phyloP scores from a whole-genome alignment of 2,329 filamentous ascomycete species.

The Aureobasidium sp. region DNA sequence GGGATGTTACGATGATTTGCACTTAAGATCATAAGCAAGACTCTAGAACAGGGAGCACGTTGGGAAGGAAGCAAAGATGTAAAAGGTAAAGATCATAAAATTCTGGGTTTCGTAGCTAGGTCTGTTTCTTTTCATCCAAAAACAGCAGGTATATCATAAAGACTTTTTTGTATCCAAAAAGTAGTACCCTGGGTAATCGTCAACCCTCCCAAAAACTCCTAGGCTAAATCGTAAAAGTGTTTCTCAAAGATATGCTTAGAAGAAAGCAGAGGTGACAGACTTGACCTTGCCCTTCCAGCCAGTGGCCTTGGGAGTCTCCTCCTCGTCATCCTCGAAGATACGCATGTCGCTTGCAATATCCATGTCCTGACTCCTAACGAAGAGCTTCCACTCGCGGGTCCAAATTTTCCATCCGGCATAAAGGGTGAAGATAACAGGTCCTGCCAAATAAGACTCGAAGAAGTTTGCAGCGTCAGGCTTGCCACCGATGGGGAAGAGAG shows the following conservation, averaged over 20 bases:
- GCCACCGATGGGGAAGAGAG: conserved; percentile 12
- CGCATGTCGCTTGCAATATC: conserved; percentile 16
- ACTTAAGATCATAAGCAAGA: too few species aligned
- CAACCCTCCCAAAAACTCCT: not conserved
- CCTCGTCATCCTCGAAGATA: not conserved
- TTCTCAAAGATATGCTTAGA: not conserved
- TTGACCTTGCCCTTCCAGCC: not conserved
- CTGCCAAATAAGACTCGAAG: conserved; percentile 19
- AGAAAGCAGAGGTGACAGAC: not conserved
- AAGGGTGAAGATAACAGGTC: conserved; percentile 16
- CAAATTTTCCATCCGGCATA: conserved; percentile 18
- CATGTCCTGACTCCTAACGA: conserved; percentile 15
- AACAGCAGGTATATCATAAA: conserved; percentile 3
- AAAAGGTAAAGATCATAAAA: too few species aligned
- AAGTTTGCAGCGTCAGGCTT: conserved; percentile 14
- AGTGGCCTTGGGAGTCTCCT: not conserved
- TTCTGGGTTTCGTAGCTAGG: not conserved
- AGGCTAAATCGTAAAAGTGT: not conserved
- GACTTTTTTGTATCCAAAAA: not conserved
- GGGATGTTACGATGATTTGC: too few species aligned
- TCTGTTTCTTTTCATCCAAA: not conserved
- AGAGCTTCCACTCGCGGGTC: conserved; percentile 14
- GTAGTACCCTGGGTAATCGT: not conserved
- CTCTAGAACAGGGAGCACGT: too few species aligned
- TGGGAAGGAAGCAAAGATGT: too few species aligned